Percentiles rank a stretch among this genome's conserved stretches.
These are phyloP conservation scores for Candida stauntonica DNA, from an alignment of 805 yeast genomes.

Conservation along the genomic window DNA sequence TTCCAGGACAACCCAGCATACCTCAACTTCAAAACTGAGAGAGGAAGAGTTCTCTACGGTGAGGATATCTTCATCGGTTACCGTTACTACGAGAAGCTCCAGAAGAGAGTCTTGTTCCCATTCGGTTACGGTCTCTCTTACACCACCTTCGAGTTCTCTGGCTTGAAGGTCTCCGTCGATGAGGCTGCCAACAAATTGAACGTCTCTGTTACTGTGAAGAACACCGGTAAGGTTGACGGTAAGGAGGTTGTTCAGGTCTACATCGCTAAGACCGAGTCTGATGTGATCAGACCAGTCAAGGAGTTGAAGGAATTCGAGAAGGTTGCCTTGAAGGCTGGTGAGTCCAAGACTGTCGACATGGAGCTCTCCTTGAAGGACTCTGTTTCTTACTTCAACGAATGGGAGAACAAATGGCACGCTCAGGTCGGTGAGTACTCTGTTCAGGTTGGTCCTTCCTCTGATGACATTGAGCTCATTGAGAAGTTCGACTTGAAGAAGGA, in stretches of 20 bases:
- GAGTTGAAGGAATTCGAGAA: constrained; percentile 58
- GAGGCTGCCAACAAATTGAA: constrained; percentile 25
- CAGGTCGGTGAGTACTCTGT: constrained; percentile 48
- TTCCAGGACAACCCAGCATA: constrained; percentile 52
- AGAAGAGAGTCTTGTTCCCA: constrained; percentile 47
- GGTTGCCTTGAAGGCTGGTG: constrained; percentile 42
- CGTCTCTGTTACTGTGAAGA: constrained; percentile 39
- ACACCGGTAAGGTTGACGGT: constrained; percentile 46
- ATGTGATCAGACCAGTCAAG: constrained; percentile 47
- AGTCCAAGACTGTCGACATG: constrained; percentile 34
- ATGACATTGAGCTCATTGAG: constrained; percentile 24
- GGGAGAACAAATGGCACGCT: constrained; percentile 43
- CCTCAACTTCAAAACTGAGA: constrained; percentile 45
- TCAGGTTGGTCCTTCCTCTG: constrained; percentile 40
- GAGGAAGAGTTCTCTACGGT: constrained; percentile 54
- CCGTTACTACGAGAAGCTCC: constrained; percentile 51
- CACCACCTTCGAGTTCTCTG: constrained; percentile 41
- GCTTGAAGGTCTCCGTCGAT: constrained; percentile 32
- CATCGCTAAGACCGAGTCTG: constrained; percentile 33
- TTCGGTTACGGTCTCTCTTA: constrained; percentile 64
- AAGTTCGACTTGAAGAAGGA: constrained; percentile 20
- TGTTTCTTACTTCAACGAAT: constrained; percentile 50
- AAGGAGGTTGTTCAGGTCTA: constrained; percentile 54
- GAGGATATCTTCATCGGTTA: constrained; percentile 66
- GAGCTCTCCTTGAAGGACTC: constrained; percentile 41